phyloP scores from a whole-genome alignment of 2,329 filamentous ascomycete genomes.

The Trichophyton simii region DNA sequence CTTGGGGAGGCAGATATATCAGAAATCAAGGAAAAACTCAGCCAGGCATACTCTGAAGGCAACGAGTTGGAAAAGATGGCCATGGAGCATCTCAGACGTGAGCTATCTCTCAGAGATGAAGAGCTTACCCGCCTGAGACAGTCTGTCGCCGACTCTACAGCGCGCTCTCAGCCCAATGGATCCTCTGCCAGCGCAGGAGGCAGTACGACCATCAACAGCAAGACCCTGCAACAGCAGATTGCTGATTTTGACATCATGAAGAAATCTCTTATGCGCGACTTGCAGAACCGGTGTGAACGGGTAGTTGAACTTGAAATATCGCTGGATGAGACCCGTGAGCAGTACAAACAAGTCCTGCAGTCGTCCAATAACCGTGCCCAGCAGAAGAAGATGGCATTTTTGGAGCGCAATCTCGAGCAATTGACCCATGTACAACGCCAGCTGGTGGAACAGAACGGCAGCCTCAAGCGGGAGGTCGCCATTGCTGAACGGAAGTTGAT shows the following conservation, averaged over 20 bases:
- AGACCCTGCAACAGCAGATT: conserved; percentile 94
- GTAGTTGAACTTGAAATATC: conserved; percentile 97
- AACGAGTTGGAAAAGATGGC: conserved; percentile 61
- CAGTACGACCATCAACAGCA: conserved; percentile 55
- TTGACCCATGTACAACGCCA: conserved; percentile 94
- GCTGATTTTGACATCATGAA: conserved; percentile 99
- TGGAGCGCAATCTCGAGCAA: conserved; percentile 96
- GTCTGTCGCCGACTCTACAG: conserved; percentile 48
- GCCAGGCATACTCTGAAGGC: conserved; percentile 62
- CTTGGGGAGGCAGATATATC: conserved; percentile 66
- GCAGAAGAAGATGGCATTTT: conserved; percentile 99
- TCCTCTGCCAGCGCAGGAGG: conserved; percentile 45
- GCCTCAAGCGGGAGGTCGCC: conserved; percentile 96
- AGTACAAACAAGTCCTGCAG: conserved; percentile 96
- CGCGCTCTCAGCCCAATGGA: conserved; percentile 43
- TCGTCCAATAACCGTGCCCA: conserved; percentile 96
- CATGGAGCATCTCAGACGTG: conserved; percentile 62
- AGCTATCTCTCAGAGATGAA: conserved; percentile 62
- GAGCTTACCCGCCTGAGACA: conserved; percentile 73
- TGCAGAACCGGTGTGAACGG: conserved; percentile 95
- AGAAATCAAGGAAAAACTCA: conserved; percentile 68
- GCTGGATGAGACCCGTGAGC: conserved; percentile 90
- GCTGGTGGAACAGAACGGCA: conserved; percentile 93
- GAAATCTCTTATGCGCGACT: conserved; percentile 96
- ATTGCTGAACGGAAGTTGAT: conserved; percentile 96